Evolutionary conservation across 768 basidiomycete genomes (phyloP).

Genomic region (Termitomyces sp.): DNA sequence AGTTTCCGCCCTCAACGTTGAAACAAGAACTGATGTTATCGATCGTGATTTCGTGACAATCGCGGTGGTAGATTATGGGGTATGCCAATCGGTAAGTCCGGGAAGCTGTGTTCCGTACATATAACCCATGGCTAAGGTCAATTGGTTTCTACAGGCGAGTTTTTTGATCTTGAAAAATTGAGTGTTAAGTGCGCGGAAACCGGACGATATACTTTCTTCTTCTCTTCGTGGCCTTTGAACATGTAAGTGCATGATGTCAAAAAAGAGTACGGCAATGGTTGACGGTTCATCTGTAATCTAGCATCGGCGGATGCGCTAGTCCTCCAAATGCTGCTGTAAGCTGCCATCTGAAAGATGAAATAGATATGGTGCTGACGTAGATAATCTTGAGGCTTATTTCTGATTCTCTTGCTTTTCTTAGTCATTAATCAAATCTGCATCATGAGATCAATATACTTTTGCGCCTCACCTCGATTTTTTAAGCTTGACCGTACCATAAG

Average conservation of each 20-base stretch:
- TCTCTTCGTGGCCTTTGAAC: constrained; percentile 70
- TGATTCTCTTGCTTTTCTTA: constrained; percentile 8
- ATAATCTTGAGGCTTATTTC: constrained; percentile 22
- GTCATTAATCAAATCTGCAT: background rate
- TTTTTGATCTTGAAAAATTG: constrained; percentile 66
- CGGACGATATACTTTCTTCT: constrained; percentile 67
- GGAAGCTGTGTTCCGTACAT: constrained; percentile 1
- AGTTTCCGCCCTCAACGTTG: background rate
- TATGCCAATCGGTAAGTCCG: constrained; percentile 57
- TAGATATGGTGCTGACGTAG: background rate
- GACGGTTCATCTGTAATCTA: constrained; percentile 13
- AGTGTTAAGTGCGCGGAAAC: constrained; percentile 50
- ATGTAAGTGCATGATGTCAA: constrained; percentile 38
- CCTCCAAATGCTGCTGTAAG: constrained; percentile 69
- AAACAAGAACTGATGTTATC: constrained; percentile 7
- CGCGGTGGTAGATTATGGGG: constrained; percentile 49
- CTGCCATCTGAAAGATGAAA: background rate
- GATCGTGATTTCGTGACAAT: constrained; percentile 23
- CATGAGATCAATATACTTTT: background rate
- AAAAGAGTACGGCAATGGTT: background rate
- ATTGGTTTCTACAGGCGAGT: constrained; percentile 40
- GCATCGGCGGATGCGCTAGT: constrained; percentile 64
- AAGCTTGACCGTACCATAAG: background rate
- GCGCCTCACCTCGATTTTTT: background rate
- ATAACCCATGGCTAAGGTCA: background rate